phyloP scores from a whole-genome alignment of 805 yeast species.

The Scheffersomyces lignosus region DNA sequence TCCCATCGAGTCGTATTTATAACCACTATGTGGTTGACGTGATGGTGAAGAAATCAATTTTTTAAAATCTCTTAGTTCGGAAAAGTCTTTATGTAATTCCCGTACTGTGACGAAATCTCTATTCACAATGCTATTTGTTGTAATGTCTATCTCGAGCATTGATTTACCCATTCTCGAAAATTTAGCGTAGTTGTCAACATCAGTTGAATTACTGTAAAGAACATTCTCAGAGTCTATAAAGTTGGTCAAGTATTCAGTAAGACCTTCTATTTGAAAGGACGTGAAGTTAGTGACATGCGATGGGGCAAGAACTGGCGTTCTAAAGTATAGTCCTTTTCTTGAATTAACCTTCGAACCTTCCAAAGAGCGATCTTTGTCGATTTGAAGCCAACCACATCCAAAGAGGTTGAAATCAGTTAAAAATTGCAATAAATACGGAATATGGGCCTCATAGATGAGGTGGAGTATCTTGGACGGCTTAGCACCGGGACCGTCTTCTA shows the following conservation, averaged over 20 bases:
- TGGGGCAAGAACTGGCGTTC: constrained; percentile 51
- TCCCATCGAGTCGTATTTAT: neutral
- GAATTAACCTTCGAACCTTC: neutral
- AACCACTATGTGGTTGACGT: neutral
- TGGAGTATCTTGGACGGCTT: constrained; percentile 1
- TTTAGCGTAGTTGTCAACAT: constrained; percentile 1
- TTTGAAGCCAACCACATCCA: constrained; percentile 77
- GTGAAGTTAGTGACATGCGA: constrained; percentile 1
- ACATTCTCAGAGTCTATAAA: constrained; percentile 28
- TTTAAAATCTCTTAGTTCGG: constrained; percentile 28
- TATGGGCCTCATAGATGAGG: constrained; percentile 67
- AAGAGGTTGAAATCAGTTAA: constrained; percentile 78
- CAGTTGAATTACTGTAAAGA: constrained; percentile 15
- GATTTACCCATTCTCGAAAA: constrained; percentile 61
- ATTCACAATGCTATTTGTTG: constrained; percentile 62
- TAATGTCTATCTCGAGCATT: constrained; percentile 69
- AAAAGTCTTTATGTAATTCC: constrained; percentile 51
- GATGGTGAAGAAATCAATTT: neutral
- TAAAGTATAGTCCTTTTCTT: constrained; percentile 49
- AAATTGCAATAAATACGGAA: constrained; percentile 76
- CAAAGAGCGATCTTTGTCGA: constrained; percentile 20
- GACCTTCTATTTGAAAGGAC: constrained; percentile 4
- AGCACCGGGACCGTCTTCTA: constrained; percentile 1
- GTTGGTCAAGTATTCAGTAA: constrained; percentile 16
- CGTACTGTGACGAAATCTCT: constrained; percentile 44